Evolutionary conservation across 2,329 filamentous ascomycete genomes (phyloP).

Genomic region (Ceratocystis ficicola): DNA sequence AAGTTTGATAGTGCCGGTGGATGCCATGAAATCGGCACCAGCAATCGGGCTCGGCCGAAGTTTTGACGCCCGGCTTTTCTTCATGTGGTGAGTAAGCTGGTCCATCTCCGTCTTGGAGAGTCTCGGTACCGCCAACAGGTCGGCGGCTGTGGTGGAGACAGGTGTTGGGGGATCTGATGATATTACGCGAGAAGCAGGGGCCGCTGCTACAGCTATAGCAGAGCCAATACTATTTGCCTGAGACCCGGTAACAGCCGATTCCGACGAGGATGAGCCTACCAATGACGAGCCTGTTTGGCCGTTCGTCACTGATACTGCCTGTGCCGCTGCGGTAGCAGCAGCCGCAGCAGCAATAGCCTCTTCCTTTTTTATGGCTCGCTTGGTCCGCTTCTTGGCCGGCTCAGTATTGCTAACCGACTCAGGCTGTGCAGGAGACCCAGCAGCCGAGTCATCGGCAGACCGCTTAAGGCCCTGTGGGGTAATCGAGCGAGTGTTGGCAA

Average conservation of each 20-base stretch:
- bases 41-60: conserved; percentile 32
- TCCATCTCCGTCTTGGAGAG: conserved; percentile 24
- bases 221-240: not conserved
- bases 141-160: conserved; percentile 28
- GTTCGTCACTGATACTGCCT: not conserved
- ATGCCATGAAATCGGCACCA: conserved; percentile 32
- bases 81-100: conserved; percentile 31
- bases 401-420: conserved; percentile 24
- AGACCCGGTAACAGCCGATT: not conserved
- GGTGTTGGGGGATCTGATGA: not conserved
- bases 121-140: conserved; percentile 26
- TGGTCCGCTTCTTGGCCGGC: conserved; percentile 32
- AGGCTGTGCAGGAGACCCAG: conserved; percentile 21
- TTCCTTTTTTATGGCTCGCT: conserved; percentile 29
- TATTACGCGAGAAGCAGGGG: conserved; percentile 22
- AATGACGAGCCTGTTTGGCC: not conserved
- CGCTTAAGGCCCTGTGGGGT: conserved; percentile 24
- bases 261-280: not conserved
- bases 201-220: not conserved
- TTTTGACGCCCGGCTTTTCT: conserved; percentile 31
- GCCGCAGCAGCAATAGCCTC: conserved; percentile 29
- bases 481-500: conserved; percentile 24
- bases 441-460: conserved; percentile 24
- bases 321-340: not conserved
- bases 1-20: conserved; percentile 33